phyloP scores from a whole-genome alignment of 164 flowering plant species.

The Magnolia changhungtana region DNA sequence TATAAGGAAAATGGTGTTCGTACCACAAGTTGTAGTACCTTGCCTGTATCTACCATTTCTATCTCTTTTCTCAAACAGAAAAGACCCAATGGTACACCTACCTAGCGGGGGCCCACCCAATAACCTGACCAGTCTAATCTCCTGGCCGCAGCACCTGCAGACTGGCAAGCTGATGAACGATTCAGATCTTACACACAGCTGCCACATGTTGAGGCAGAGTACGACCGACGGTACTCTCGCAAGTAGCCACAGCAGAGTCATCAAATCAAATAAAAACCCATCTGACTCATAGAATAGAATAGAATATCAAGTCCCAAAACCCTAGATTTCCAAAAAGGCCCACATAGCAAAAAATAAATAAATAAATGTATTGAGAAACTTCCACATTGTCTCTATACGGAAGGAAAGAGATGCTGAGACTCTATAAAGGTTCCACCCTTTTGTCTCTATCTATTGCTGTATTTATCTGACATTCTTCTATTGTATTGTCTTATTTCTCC shows the following conservation, averaged over 20 bases:
- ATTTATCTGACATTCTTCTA: background rate
- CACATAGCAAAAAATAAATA: background rate
- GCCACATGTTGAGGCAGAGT: background rate
- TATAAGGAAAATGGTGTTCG: too few relatives aligned
- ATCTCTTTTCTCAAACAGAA: too few relatives aligned
- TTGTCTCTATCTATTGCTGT: background rate
- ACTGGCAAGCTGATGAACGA: background rate
- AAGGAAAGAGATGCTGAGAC: background rate
- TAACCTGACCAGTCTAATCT: too few relatives aligned
- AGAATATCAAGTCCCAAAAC: background rate
- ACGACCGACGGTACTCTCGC: too few relatives aligned
- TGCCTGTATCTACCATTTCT: too few relatives aligned
- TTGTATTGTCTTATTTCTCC: background rate
- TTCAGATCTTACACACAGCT: background rate
- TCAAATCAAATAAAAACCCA: background rate
- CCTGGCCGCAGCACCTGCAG: too few relatives aligned
- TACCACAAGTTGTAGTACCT: too few relatives aligned
- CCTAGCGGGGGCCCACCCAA: too few relatives aligned
- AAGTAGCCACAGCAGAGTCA: background rate
- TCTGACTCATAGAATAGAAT: background rate
- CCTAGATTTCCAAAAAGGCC: background rate
- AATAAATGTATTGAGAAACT: background rate
- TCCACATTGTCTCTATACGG: background rate
- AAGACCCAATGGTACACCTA: too few relatives aligned
- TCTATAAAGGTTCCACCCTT: background rate